Conservation (phyloP, 192 early-diverging fungal genomes). For the Diversispora epigaea region DNA sequence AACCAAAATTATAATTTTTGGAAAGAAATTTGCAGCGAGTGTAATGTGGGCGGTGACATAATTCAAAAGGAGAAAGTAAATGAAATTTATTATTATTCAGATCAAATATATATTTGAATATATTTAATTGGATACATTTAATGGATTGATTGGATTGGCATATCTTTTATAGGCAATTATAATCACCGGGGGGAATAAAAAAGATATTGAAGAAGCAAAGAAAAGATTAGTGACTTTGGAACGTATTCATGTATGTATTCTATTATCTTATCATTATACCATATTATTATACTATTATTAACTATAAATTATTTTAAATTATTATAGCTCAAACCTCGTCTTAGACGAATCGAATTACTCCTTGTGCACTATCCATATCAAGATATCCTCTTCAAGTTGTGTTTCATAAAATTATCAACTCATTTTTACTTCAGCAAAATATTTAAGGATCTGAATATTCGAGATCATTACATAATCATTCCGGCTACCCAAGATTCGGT, state of each 20-base stretch:
- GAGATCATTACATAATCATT: background rate
- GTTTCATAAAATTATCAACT: background rate
- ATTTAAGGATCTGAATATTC: background rate
- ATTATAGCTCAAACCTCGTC: slow-evolving; percentile 5
- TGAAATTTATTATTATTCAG: background rate
- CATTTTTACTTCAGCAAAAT: slow-evolving; percentile 15
- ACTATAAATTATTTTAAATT: background rate
- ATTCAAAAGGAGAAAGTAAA: background rate
- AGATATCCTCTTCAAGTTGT: slow-evolving; percentile 8
- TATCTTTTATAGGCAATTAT: slow-evolving; percentile 5
- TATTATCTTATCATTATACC: background rate
- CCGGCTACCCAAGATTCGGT: background rate
- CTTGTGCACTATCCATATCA: slow-evolving; percentile 32
- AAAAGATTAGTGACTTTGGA: slow-evolving; percentile 22
- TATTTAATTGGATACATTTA: background rate
- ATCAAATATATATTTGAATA: background rate
- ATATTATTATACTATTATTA: background rate
- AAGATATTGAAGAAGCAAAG: slow-evolving; percentile 7
- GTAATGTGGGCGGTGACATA: background rate
- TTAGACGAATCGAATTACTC: slow-evolving; percentile 5
- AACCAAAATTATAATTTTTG: slow-evolving; percentile 7
- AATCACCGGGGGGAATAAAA: background rate
- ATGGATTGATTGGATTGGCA: background rate
- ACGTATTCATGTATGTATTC: slow-evolving; percentile 7
- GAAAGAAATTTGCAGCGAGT: slow-evolving; percentile 23